Evolutionary conservation across 164 flowering plant species (phyloP), one percentile per base, ranked within the genome.

Genomic region (Dillenia suffruticosa): DNA sequence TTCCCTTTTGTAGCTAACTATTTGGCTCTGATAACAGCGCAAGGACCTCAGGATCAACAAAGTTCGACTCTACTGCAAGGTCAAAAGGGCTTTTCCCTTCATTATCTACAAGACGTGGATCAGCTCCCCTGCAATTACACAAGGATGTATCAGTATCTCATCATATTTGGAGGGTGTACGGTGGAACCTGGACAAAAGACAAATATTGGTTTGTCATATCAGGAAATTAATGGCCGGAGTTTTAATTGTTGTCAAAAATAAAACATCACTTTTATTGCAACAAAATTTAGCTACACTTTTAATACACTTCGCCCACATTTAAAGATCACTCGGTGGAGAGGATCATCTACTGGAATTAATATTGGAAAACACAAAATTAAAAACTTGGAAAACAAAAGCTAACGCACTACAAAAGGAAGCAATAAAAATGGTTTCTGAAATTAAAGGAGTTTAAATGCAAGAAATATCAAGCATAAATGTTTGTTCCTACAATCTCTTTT

Each of bases 1-100:
- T 6, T 32, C 40, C 40, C n/a, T 4, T 26, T 43, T 43, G 2
- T 1, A 43, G 56, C 51, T 71, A 89, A 64, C 89, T 77, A 70
- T 74, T 82, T 14, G 78, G 62, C 15, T 83, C 91, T 12, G 89
- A 74, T 51, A 91, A 72, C 22, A 80, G 46, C 40, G 70, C 60
- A 44, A 91, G 80, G 58, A 89, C 70, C 47, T 94, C 96, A 47
- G 59, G 69, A 49, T 94, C 93, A 43, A 63, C 79, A 16, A 87
- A 77, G 45, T 81, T 74, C 12, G 80, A 65, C 57, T 85, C 97
- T 59, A 56, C 52, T 17, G 74, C 76, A 24, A 77, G 76, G 47
- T 82, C 80, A 46, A 77, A 62, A 56, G 91, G 74, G 13, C 81
- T 86, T 66, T 77, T 81, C 11, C 88, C 95, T 51, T 80, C 81